Evolutionary conservation across 768 basidiomycete species (phyloP).

Genomic region (Tylopilus sp.): DNA sequence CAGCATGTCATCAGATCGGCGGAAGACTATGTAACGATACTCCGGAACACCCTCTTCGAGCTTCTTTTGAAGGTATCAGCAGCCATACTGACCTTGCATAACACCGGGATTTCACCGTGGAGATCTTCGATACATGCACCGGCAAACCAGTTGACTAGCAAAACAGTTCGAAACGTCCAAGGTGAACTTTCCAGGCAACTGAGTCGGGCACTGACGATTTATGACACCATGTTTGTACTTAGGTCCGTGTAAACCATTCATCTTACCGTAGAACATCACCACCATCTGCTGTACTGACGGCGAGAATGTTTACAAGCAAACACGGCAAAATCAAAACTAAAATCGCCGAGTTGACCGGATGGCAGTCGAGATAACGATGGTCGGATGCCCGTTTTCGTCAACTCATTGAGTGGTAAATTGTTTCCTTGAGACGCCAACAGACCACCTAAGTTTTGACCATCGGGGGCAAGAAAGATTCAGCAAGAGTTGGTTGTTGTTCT

Average conservation of each 20-base stretch:
- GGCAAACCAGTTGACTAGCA: conserved; percentile 89
- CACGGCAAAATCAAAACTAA: conserved; percentile 43
- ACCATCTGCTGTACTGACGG: conserved; percentile 41
- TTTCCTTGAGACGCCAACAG: conserved; percentile 49
- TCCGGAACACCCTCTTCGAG: conserved; percentile 93
- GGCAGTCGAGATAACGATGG: conserved; percentile 71
- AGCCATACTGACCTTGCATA: conserved; percentile 99
- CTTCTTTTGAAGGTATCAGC: conserved; percentile 98
- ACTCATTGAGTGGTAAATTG: conserved; percentile 50
- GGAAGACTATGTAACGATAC: conserved; percentile 98
- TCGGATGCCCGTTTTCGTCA: conserved; percentile 54
- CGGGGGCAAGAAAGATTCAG: conserved; percentile 68
- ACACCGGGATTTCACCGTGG: conserved; percentile 85
- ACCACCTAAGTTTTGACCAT: conserved; percentile 57
- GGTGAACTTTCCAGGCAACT: neutral
- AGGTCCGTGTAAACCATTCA: conserved; percentile 87
- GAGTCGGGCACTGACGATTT: conserved; percentile 68
- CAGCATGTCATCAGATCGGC: conserved; percentile 96
- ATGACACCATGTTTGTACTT: conserved; percentile 94
- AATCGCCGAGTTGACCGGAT: conserved; percentile 54
- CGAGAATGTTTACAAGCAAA: conserved; percentile 9
- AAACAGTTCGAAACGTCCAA: neutral
- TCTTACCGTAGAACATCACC: conserved; percentile 73
- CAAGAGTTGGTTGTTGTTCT: conserved; percentile 48
- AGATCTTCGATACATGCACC: conserved; percentile 95